These are phyloP conservation scores for Nemania sp. DNA, from an alignment of 2,329 filamentous ascomycete species.

Conservation along the genomic window DNA sequence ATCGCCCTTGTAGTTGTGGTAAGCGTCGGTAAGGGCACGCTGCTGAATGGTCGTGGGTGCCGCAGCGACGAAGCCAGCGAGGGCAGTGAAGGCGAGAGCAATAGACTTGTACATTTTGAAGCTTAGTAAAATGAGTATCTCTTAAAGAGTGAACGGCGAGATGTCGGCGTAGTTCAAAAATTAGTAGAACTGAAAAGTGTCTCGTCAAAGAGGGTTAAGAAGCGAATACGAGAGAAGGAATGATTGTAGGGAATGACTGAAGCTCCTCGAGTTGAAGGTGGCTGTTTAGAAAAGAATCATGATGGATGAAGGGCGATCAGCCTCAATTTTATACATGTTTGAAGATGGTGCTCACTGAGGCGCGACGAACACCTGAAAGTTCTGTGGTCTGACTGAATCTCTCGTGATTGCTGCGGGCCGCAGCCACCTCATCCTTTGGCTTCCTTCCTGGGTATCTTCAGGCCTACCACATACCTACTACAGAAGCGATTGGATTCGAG, in stretches of 20 bases:
- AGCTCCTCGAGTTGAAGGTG: slow-evolving; percentile 20
- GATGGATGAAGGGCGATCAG: neutral
- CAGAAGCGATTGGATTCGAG: neutral
- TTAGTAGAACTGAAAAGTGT: slow-evolving; percentile 6
- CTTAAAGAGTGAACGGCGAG: neutral
- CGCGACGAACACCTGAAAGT: neutral
- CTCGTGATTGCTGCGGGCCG: slow-evolving; percentile 1
- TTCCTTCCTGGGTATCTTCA: slow-evolving; percentile 16
- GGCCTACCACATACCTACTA: neutral
- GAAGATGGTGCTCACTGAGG: neutral
- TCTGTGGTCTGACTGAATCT: slow-evolving; percentile 2
- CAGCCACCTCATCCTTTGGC: neutral
- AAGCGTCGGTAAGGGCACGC: slow-evolving; percentile 25
- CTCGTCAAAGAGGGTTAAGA: slow-evolving; percentile 18
- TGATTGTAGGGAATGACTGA: slow-evolving; percentile 11
- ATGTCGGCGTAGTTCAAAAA: neutral
- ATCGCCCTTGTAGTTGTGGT: slow-evolving; percentile 33
- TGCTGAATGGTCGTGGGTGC: slow-evolving; percentile 26
- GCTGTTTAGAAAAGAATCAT: slow-evolving; percentile 10
- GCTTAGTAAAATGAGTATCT: neutral
- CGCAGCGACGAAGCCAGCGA: slow-evolving; percentile 22
- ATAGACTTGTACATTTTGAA: slow-evolving; percentile 29
- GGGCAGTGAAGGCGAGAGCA: slow-evolving; percentile 10
- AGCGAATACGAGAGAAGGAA: slow-evolving; percentile 12
- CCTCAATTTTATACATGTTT: slow-evolving; percentile 21